Percentiles rank a stretch among this genome's conserved stretches.
Conservation (phyloP, 1,284 basidiomycete genomes). For the Fistulinella cinereoalba region DNA sequence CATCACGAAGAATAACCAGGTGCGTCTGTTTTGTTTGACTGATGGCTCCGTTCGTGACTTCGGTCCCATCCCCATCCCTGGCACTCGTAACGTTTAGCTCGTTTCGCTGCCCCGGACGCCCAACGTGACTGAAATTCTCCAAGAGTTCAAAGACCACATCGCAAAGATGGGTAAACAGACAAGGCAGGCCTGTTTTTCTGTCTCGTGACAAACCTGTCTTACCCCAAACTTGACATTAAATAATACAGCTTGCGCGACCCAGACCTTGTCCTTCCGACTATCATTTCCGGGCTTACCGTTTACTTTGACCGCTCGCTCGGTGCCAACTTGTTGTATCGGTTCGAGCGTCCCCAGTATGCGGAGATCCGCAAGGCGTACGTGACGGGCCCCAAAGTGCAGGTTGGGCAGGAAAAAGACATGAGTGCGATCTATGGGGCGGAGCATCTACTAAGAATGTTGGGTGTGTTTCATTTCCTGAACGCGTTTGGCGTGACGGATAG, state of each 20-base stretch:
- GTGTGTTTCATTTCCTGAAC: constrained; percentile 46
- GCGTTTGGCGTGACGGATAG: background rate
- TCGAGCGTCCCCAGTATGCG: constrained; percentile 91
- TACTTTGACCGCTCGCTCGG: constrained; percentile 95
- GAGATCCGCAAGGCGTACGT: constrained; percentile 77
- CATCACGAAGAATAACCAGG: constrained; percentile 93
- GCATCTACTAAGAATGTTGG: constrained; percentile 89
- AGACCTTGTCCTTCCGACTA: constrained; percentile 65
- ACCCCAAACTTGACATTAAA: constrained; percentile 2
- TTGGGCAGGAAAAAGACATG: constrained; percentile 80
- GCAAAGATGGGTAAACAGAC: constrained; percentile 48
- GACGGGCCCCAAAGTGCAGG: constrained; percentile 63
- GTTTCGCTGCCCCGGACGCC: constrained; percentile 84
- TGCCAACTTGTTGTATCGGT: constrained; percentile 89
- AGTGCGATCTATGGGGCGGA: constrained; percentile 93
- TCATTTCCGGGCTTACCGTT: constrained; percentile 84
- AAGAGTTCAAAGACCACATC: constrained; percentile 74
- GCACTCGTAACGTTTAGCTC: constrained; percentile 52
- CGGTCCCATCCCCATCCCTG: background rate
- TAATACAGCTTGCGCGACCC: constrained; percentile 58
- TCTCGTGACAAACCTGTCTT: background rate
- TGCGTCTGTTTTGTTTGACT: constrained; percentile 28
- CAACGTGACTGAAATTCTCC: constrained; percentile 75
- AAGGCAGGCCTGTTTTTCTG: constrained; percentile 37
- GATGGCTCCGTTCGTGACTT: background rate